Evolutionary conservation across 2,329 filamentous ascomycete species (phyloP).

Genomic region (Lasiodiplodia theobromae): DNA sequence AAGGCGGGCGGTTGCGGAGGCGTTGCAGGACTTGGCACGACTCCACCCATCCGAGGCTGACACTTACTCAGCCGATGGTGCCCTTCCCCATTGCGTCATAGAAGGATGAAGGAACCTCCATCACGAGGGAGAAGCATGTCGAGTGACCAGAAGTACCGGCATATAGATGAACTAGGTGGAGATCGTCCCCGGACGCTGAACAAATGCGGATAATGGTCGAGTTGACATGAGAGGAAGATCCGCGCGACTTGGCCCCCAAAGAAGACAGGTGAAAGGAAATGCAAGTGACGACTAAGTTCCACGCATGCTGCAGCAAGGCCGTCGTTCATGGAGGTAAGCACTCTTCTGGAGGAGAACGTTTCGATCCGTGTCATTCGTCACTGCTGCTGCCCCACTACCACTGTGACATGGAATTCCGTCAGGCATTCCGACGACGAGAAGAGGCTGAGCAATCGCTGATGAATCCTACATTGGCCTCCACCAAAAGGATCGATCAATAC

Average conservation of each 20-base stretch:
- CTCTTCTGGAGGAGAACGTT: too few species aligned
- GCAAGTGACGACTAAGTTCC: background rate
- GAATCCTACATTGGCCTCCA: background rate
- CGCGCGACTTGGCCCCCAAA: background rate
- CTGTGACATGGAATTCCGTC: too few species aligned
- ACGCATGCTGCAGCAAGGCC: background rate
- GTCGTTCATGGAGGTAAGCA: too few species aligned
- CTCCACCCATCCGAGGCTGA: constrained; percentile 9
- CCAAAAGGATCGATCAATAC: background rate
- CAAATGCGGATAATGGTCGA: background rate
- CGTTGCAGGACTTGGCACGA: constrained; percentile 3
- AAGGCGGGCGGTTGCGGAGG: constrained; percentile 1
- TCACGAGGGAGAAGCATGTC: background rate
- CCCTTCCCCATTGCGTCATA: background rate
- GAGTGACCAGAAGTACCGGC: background rate
- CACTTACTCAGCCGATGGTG: background rate
- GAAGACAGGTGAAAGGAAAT: background rate
- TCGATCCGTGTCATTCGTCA: background rate
- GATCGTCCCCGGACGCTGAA: background rate
- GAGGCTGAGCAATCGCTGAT: background rate
- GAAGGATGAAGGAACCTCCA: background rate
- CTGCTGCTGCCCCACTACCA: too few species aligned
- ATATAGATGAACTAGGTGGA: background rate
- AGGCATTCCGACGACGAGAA: background rate
- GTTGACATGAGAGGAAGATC: background rate